Evolutionary conservation across 2,329 filamentous ascomycete species (phyloP).

Genomic region (Clonostachys chloroleuca): DNA sequence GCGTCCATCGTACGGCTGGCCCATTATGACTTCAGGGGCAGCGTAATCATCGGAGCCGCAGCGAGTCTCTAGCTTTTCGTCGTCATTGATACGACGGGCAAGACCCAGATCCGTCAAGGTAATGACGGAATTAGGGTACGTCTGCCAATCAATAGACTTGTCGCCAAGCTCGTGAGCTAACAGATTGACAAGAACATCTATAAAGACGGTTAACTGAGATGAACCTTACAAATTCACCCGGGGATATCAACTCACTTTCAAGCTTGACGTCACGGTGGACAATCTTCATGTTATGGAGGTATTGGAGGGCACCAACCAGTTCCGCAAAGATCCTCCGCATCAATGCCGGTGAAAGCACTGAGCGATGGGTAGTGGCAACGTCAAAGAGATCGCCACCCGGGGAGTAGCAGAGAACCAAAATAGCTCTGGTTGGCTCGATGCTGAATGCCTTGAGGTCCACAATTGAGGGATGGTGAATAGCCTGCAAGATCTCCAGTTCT

Average conservation of each 20-base stretch:
- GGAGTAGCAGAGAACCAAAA: constrained; percentile 87
- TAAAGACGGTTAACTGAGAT: background rate
- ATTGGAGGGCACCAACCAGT: constrained; percentile 77
- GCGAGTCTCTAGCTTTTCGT: constrained; percentile 85
- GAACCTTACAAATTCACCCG: background rate
- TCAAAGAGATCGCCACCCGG: constrained; percentile 95
- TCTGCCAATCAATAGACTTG: constrained; percentile 61
- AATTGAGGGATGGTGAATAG: constrained; percentile 82
- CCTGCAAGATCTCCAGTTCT: constrained; percentile 90
- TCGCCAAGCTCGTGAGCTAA: constrained; percentile 63
- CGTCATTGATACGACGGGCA: constrained; percentile 71
- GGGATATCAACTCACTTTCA: constrained; percentile 61
- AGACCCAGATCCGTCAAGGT: constrained; percentile 91
- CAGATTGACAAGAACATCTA: constrained; percentile 89
- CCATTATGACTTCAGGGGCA: constrained; percentile 92
- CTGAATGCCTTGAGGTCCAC: constrained; percentile 91
- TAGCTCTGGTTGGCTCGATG: constrained; percentile 74
- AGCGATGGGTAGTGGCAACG: constrained; percentile 69
- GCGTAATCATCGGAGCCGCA: constrained; percentile 98
- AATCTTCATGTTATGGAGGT: constrained; percentile 80
- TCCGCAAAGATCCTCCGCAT: constrained; percentile 87
- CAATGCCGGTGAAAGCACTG: constrained; percentile 62
- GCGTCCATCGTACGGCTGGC: constrained; percentile 89
- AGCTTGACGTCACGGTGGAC: constrained; percentile 98
- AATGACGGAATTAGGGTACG: constrained; percentile 76